Evolutionary conservation across 2,329 filamentous ascomycete species (phyloP).

Genomic region (Exophiala mesophila): DNA sequence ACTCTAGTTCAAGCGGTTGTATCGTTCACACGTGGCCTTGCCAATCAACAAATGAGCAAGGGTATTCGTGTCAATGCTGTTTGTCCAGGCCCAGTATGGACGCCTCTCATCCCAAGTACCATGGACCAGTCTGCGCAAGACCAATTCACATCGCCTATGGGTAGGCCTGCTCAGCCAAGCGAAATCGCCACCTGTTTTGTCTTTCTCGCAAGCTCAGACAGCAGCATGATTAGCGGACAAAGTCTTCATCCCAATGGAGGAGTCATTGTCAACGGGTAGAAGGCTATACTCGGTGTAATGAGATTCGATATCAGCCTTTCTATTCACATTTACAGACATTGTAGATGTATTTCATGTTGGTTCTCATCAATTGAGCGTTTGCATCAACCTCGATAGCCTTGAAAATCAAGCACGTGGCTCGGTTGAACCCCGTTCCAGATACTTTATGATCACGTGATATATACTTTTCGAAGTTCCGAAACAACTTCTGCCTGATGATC

Average conservation of each 20-base stretch:
- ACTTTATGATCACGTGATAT: too few species aligned
- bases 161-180: slow-evolving; percentile 70
- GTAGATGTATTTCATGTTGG: too few species aligned
- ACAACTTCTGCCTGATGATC: too few species aligned
- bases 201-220: slow-evolving; percentile 71
- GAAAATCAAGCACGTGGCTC: too few species aligned
- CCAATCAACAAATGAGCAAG: slow-evolving; percentile 66
- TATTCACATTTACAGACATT: too few species aligned
- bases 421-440: too few species aligned
- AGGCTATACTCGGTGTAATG: not conserved
- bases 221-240: slow-evolving; percentile 69
- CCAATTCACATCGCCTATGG: slow-evolving; percentile 69
- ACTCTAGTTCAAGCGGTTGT: slow-evolving; percentile 53
- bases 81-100: slow-evolving; percentile 75
- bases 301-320: too few species aligned
- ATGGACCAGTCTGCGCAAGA: slow-evolving; percentile 68
- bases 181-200: slow-evolving; percentile 80
- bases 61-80: slow-evolving; percentile 74
- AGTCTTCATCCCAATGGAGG: slow-evolving; percentile 62
- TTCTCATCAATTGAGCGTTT: too few species aligned
- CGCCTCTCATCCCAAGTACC: slow-evolving; percentile 66
- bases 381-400: too few species aligned
- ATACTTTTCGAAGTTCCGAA: too few species aligned
- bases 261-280: slow-evolving; percentile 47
- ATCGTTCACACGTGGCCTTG: slow-evolving; percentile 70